Evolutionary conservation across 2,329 filamentous ascomycete species (phyloP).

Genomic region (Grosmannia huntii): DNA sequence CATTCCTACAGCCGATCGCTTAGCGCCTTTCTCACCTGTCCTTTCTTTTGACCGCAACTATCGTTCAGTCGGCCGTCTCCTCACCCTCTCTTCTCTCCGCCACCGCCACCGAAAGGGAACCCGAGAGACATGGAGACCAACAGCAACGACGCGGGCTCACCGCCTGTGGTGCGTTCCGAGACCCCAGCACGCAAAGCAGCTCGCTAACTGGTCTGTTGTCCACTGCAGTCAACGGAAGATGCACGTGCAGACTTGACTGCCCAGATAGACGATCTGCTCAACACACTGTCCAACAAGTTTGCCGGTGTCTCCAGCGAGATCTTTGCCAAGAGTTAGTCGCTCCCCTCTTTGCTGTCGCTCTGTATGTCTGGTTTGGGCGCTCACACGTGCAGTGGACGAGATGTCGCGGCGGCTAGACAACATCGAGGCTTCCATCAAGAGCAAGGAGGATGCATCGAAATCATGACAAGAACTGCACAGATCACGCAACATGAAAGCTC

Average conservation of each 20-base stretch:
- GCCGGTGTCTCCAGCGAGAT: slow-evolving; percentile 74
- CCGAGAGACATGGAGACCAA: not conserved
- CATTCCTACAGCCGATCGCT: not conserved
- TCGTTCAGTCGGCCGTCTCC: not conserved
- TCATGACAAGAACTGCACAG: not conserved
- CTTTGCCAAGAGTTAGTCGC: slow-evolving; percentile 65
- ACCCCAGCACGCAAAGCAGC: not conserved
- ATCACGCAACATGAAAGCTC: not conserved
- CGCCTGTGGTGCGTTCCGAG: not conserved
- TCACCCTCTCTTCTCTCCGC: not conserved
- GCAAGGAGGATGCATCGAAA: slow-evolving; percentile 25
- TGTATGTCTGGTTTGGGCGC: not conserved
- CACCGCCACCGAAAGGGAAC: not conserved
- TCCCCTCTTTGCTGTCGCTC: not conserved
- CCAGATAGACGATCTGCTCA: slow-evolving; percentile 77
- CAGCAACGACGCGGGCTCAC: not conserved
- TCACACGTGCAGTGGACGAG: slow-evolving; percentile 60
- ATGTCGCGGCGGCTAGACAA: slow-evolving; percentile 81
- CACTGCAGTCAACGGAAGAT: slow-evolving; percentile 26
- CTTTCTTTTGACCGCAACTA: not conserved
- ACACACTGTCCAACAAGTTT: slow-evolving; percentile 76
- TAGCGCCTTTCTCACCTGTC: not conserved
- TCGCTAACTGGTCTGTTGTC: not conserved
- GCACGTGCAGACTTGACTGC: slow-evolving; percentile 54
- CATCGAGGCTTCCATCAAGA: slow-evolving; percentile 60